These are phyloP conservation scores for Avena atlantica DNA, from an alignment of 176 grass and related monocot species.

Conservation along the genomic window DNA sequence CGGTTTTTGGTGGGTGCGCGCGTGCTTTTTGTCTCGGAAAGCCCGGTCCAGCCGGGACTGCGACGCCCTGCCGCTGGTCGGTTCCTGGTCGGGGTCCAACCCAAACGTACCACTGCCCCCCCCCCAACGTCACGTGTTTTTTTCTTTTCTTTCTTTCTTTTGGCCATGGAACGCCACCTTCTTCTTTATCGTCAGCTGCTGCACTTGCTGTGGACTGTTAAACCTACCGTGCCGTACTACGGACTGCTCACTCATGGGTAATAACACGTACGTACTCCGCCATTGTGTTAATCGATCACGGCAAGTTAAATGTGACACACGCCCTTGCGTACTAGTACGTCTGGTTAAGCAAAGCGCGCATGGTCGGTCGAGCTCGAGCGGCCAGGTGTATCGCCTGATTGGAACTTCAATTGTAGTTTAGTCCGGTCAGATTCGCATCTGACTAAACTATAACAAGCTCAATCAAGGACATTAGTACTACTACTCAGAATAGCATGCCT, in stretches of 20 bases:
- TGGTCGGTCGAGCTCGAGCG: too few species aligned
- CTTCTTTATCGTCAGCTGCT: background rate
- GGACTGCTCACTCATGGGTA: background rate
- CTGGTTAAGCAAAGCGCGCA: background rate
- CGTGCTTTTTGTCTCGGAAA: slow-evolving; percentile 44
- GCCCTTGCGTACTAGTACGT: background rate
- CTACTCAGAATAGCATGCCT: background rate
- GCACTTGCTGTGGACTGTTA: background rate
- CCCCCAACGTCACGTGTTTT: background rate
- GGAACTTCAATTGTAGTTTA: background rate
- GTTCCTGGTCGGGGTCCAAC: slow-evolving; percentile 41
- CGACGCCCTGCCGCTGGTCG: slow-evolving; percentile 52
- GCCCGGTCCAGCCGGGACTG: slow-evolving; percentile 54
- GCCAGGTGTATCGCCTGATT: background rate
- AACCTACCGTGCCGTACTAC: background rate
- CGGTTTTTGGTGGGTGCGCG: background rate
- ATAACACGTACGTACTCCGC: background rate
- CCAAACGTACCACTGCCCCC: background rate
- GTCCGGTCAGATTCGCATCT: background rate
- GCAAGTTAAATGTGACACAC: background rate
- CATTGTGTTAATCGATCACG: background rate
- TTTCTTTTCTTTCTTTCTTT: background rate
- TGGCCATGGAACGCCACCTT: background rate
- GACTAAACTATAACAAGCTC: slow-evolving; percentile 23
- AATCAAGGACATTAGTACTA: background rate